phyloP scores from a whole-genome alignment of 176 grass and related monocot genomes.

The Aegilops umbellulata region DNA sequence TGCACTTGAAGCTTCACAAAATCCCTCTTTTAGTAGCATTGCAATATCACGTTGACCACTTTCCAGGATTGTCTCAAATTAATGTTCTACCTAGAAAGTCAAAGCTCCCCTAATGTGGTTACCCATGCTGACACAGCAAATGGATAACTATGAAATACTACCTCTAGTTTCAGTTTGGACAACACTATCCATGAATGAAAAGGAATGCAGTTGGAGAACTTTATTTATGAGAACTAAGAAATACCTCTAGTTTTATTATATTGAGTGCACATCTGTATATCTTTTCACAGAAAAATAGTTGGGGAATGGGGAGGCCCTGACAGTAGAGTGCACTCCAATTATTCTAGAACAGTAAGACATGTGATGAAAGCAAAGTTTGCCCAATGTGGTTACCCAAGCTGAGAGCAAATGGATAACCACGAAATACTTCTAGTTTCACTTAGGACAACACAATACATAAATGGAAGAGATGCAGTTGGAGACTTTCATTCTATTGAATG shows the following conservation, averaged over 20 bases:
- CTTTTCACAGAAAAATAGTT: not conserved
- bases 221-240: too few species aligned
- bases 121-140: not conserved
- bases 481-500: not conserved
- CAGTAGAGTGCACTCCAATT: not conserved
- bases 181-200: not conserved
- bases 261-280: not conserved
- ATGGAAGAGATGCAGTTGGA: not conserved
- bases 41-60: not conserved
- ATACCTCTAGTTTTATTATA: not conserved
- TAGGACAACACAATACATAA: not conserved
- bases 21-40: not conserved
- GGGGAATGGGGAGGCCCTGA: not conserved
- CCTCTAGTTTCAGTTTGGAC: not conserved
- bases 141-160: not conserved
- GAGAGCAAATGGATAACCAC: not conserved
- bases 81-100: not conserved
- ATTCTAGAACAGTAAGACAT: not conserved
- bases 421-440: not conserved
- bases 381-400: not conserved
- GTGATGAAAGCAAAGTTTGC: not conserved
- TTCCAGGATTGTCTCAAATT: not conserved
- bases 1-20: constrained; percentile 10
- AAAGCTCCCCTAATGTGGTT: not conserved
- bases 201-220: too few species aligned